Evolutionary conservation across 2,329 filamentous ascomycete genomes (phyloP), one percentile per base, ranked within the genome.

Genomic region (Ophiostoma ips): DNA sequence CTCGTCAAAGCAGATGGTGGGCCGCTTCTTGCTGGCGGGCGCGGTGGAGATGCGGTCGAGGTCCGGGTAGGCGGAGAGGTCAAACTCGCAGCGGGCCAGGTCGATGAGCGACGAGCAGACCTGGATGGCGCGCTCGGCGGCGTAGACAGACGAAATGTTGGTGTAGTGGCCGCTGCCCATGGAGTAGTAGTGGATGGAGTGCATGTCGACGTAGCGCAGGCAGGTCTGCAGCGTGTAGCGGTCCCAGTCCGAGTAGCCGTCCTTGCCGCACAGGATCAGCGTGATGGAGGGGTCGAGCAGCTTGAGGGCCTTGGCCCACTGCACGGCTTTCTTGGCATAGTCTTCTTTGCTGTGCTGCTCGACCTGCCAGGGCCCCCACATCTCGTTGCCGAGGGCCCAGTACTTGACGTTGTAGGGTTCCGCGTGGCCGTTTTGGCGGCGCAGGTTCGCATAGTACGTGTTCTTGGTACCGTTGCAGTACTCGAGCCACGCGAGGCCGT

Each of bases 371-470:
- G 77, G 74, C 5, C 79, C 80, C 74, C 76, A 83, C 63, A 73
- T 70, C 62, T 84, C 80, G 64, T 92, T 92, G 10, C 86, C 86
- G 24, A 92, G 75, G 2, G 84, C 84, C 86, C 86, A 92, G 71
- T 89, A 90, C 66, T 86, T 87, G 59, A 89, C 71, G 52, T 81
- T 81, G 66, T 90, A 90, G 5, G 86, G 87, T 66, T 87, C 76
- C 50, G 81, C 72, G 31, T 77, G 80, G 11, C 86, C 86, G 64
- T 92, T 83, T 58, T 82, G 73, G 12, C 86, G 75, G 31, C 87
- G 79, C 46, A 89, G 70, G 61, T 90, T 89, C 55, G 86, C 86
- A 62, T 87, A 92, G 69, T 90, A 76, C 10, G 83, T 89, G 64
- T 89, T 76, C 50, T 73, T 71, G n/a, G 74, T 77, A 2, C 79